Base-by-base conservation (phyloP, 2,329 filamentous ascomycete genomes). In the Fusarium sp. region DNA sequence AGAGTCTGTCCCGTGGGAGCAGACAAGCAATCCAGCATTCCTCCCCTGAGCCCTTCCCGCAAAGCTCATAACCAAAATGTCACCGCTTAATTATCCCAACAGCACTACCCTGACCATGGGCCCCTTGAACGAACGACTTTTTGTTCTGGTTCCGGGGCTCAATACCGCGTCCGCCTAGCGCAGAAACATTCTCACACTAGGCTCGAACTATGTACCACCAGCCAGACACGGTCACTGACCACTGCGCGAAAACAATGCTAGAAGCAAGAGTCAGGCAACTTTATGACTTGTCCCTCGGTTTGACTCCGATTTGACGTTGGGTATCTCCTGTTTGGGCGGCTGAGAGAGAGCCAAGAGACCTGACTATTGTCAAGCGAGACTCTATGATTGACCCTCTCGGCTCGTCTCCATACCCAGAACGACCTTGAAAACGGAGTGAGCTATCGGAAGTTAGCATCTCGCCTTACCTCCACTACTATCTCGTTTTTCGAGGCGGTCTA, bases 91-190 rank as follows among this genome's bases (percentile, higher is more conserved):
- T 67, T 62, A 68, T 30, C n/a, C 34, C 56, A 58, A 37, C 48
- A 43, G 43, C 61, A 64, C 61, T 56, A 68, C 52, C 68, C 70
- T 54, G 37, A 57, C 39, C 34, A 64, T 43, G 16, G 11, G n/a
- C 45, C 56, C 58, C 54, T 64, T 61, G 50, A 57, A 65, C 56
- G 60, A 74, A 58, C 23, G 68, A 48, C 68, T 61, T 75, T 59
- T 64, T 43, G 58, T 60, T 68, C 73, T 68, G 57, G 56, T 25
- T 66, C 67, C 73, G 73, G 73, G 60, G 70, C 70, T 66, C 45
- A 52, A 16, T 73, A 64, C 73, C 70, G 67, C 48, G 52, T 68
- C 73, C 73, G 70, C 67, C 73, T 75, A 75, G 73, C 70, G 70
- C 58, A 43, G 30, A 64, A 68, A 32, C 52, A 56, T 64, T 65